A percentile compares a stretch with the other conserved stretches of the same genome.
Evolutionary conservation across 1,139 yeast genomes (phyloP).

Genomic region (Lodderomyces beijingensis): DNA sequence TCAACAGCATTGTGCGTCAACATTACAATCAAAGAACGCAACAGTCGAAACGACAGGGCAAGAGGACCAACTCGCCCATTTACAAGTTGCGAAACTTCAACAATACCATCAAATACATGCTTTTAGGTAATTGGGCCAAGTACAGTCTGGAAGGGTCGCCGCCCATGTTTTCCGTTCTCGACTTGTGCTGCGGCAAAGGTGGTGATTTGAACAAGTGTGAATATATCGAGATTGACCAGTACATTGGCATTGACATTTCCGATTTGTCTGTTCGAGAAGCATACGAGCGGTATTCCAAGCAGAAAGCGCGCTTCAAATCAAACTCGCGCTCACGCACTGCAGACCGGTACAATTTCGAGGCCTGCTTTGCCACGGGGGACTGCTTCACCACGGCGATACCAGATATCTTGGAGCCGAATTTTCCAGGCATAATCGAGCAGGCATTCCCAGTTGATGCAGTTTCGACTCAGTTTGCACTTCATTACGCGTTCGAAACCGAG

Average conservation of each 20-base stretch:
- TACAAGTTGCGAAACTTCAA: constrained; percentile 84
- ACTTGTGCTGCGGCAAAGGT: constrained; percentile 96
- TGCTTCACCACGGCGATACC: constrained; percentile 72
- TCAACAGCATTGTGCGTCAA: constrained; percentile 62
- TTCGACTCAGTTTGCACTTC: constrained; percentile 87
- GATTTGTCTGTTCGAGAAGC: constrained; percentile 88
- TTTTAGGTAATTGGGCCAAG: constrained; percentile 65
- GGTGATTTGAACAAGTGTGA: constrained; percentile 94
- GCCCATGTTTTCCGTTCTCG: constrained; percentile 50
- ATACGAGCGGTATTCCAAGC: constrained; percentile 57
- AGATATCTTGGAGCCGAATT: constrained; percentile 62
- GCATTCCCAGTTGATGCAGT: constrained; percentile 85
- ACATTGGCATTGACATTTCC: constrained; percentile 88
- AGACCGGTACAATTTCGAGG: constrained; percentile 57
- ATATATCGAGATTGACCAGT: constrained; percentile 65
- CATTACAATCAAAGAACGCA: constrained; percentile 87
- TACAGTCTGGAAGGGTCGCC: constrained; percentile 34
- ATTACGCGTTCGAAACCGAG: constrained; percentile 89
- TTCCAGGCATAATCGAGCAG: constrained; percentile 49
- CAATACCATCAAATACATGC: constrained; percentile 83
- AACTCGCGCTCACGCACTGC: constrained; percentile 31
- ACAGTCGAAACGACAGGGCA: constrained; percentile 55
- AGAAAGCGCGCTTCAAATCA: constrained; percentile 34
- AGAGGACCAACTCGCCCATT: constrained; percentile 75
- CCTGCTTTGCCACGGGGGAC: constrained; percentile 86